Evolutionary conservation across 306 rosid genomes (phyloP), one percentile per base, ranked within the genome.

Genomic region (Quercus variabilis): DNA sequence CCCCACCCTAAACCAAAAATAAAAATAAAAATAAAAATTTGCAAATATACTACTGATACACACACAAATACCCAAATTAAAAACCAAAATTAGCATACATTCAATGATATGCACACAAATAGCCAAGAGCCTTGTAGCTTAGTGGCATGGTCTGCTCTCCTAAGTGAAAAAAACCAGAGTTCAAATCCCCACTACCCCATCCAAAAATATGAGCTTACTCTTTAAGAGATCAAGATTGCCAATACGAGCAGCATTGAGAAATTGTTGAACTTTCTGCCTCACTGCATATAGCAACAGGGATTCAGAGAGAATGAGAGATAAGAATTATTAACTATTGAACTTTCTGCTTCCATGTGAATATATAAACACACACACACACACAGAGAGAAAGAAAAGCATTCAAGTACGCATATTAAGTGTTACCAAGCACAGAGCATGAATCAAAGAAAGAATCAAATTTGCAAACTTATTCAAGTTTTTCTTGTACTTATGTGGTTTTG

Each of bases 151-250:
- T 41, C 46, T 7, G 46, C 46, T 41, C 46, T 41, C 46, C 12
- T 8, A 7, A 41, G 12, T 41, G 46, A 41, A 41, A 41, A 41
- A 12, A 41, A 41, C 46, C 46, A 41, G 12, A 41, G 11, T 41
- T 41, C 46, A 41, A 41, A 41, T 41, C 46, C 10, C 12, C 46
- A 41, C 46, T 41, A 41, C 46, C 46, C 46, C 46, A 8, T 41
- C 8, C 8, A 71, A 25, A 58, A 28, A 52, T 15, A 20, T 18
- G 28, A 11, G 52, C 87, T 68, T 74, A 91, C 99, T 95, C 85
- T 91, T 95, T 30, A 95, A 74, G 83, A 95, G 93, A 84, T 90
- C 97, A 63, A 95, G 87, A 67, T 90, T 85, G 20, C 97, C 99
- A 26, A 87, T 75, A 25, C 97, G 76, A 69, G 98, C 94, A 1